Base-by-base conservation (phyloP, 495 filamentous ascomycete species). In the Tricharina praecox region DNA sequence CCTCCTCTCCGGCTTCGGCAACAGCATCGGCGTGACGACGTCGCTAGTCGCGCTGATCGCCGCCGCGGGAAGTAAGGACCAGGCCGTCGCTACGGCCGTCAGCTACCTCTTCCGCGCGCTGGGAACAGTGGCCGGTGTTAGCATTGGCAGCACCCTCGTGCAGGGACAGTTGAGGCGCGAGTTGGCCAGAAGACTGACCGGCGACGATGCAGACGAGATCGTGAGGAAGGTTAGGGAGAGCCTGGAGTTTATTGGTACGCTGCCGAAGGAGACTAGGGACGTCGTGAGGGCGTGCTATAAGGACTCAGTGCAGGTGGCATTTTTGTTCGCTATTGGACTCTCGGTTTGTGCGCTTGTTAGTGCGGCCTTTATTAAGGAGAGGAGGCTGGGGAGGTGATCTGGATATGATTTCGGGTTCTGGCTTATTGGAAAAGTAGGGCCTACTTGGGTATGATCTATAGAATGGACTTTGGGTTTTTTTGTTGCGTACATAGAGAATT, bases 91-190 rank as follows among this genome's bases (percentile, higher is more conserved):
- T 2, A 87, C 83, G 10, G 85, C 85, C 1, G 86, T 82, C 60
- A 82, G 76, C 1, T 93, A 92, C 61, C 72, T 92, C 1, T 93
- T 93, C 69, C 77, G 85, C 3, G 79, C 80, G 3, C 66, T 92
- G 8, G 85, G 85, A n/a, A 77, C 75, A 3, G 77, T 84, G 7
- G 70, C 82, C 16, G 82, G 84, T 7, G 62, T 92, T 30, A 79
- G 78, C 19, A 58, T 83, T 20, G 70, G 75, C 11, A 73, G 81
- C 0, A 85, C 80, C 2, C 69, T 85, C 13, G 71, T 85, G 15
- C 85, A 93, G 59, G 77, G 82, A 50, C 66, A 68, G 9, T 66
- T 93, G 19, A 70, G 82, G 3, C 63, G 58, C 2, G 66, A 72
- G 26, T 65, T 92, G n/a, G 62, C 64, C 18, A 62, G 58, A 11